Evolutionary conservation across 2,329 filamentous ascomycete genomes (phyloP), one percentile per base, ranked within the genome.

Genomic region (Mycosphaerelloides madeirae): DNA sequence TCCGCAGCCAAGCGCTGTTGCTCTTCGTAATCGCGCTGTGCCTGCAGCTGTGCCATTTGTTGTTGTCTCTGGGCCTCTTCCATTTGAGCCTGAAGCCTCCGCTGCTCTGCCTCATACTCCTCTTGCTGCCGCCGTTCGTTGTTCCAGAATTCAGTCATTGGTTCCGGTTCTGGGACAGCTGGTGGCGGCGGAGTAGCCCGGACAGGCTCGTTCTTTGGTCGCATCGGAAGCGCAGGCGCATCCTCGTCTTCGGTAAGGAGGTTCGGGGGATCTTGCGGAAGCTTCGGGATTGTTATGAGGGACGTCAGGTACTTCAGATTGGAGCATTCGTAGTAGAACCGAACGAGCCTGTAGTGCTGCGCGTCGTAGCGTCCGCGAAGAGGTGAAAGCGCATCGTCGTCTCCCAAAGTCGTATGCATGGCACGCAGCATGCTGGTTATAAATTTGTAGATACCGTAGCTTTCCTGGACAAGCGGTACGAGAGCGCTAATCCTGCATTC

Each of bases 391-490:
- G 89, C 91, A 48, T 96, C 93, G 52, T 94, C 86, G 59, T 98
- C 93, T 44, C 93, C 91, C 11, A 93, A 93, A 36, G 88, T 58
- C 0, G 59, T 91, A 66, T 98, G 91, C 90, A 98, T 96, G 13
- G 93, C 93, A 44, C 93, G 81, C 50, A 98, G 71, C 93, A 98
- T 98, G 84, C 93, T 98, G 0, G 93, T 98, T 54, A 96, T 90
- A 66, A 98, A 98, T 69, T 97, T 97, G 76, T 98, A 98, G 57
- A 98, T 97, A 37, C 93, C 93, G 68, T 97, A 98, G 65, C 89
- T 97, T 73, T 98, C 93, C 65, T 95, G 88, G 3, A 98, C 93
- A 33, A 98, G 73, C 2, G 90, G 88, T 16, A 97, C 90, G 41
- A 98, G 72, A 1, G 93, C 87, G 12, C 91, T 94, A 60, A 98